Evolutionary conservation across 495 filamentous ascomycete species (phyloP).

Genomic region (Rhizodiscina lignyota): DNA sequence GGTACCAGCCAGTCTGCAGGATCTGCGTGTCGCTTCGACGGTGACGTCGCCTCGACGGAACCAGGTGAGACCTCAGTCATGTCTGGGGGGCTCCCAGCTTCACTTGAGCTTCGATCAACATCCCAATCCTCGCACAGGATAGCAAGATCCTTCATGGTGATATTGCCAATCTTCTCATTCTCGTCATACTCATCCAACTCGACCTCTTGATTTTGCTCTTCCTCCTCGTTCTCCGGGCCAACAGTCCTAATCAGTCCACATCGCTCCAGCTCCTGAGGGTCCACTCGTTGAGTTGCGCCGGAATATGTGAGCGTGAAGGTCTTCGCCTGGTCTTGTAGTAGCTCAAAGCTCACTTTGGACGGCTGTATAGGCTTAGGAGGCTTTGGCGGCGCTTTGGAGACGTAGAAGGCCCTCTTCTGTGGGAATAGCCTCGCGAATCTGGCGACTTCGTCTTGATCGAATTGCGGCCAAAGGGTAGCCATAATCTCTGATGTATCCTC

Average conservation of each 20-base stretch:
- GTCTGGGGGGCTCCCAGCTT: slow-evolving; percentile 7
- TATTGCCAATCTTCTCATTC: slow-evolving; percentile 46
- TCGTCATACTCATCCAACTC: slow-evolving; percentile 33
- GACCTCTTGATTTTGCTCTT: slow-evolving; percentile 33
- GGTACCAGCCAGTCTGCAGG: background rate
- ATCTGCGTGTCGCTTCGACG: slow-evolving; percentile 7
- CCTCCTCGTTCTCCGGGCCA: slow-evolving; percentile 27
- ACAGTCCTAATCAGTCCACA: too few species aligned
- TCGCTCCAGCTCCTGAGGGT: too few species aligned
- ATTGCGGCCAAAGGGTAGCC: slow-evolving; percentile 51
- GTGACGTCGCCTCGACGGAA: background rate
- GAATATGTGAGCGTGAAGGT: slow-evolving; percentile 55
- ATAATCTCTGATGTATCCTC: slow-evolving; percentile 50
- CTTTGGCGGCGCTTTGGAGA: slow-evolving; percentile 52
- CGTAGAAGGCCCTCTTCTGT: slow-evolving; percentile 51
- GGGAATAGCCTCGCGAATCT: slow-evolving; percentile 60
- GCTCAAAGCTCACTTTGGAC: slow-evolving; percentile 72
- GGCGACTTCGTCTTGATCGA: slow-evolving; percentile 44
- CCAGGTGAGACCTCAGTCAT: slow-evolving; percentile 4
- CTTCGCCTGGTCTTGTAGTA: slow-evolving; percentile 66
- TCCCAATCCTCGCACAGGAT: slow-evolving; percentile 74
- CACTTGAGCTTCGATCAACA: slow-evolving; percentile 3
- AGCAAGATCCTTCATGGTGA: slow-evolving; percentile 57
- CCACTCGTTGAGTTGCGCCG: too few species aligned
- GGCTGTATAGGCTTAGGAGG: slow-evolving; percentile 66